Evolutionary conservation across 2,329 filamentous ascomycete genomes (phyloP), one percentile per base, ranked within the genome.

Genomic region (Westerdykella sp.): DNA sequence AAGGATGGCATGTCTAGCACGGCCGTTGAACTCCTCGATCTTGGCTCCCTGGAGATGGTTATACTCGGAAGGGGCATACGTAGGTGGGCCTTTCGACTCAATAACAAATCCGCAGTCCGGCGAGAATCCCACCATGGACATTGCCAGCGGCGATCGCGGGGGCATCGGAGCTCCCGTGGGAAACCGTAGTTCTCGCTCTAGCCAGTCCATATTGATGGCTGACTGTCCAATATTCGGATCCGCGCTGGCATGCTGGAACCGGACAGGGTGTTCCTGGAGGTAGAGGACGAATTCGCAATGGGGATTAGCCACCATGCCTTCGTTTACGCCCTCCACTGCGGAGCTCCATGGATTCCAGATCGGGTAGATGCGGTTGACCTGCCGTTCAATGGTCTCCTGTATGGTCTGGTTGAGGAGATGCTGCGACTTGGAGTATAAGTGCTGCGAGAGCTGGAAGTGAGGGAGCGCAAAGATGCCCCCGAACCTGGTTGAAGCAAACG

Each of bases 241-340:
- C 25, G 25, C 25, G 32, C 30, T 23, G 22, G 51, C 48, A 16
- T 57, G 48, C 18, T 56, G 59, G 43, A 54, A 59, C 5, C 45
- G 40, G 2, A 66, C 40, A 1, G 80, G 79, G 48, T 85, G 76
- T 34, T 91, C 75, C 62, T 97, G 93, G 23, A 91, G 72, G 65
- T 90, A 97, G 42, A 95, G 71, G 39, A 98, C 72, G 59, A 88
- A 88, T 66, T 98, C 93, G 73, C 93, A 98, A 54, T 87, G 85
- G 0, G 88, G 87, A 28, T 76, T 68, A 14, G 80, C 77, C 46
- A 77, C 75, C 10, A 76, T 69, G 47, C 84, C 82, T 16, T 78
- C 75, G 10, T 57, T 63, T 15, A 53, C 55, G 5, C 74, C 79
- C 48, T 84, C 79, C 3, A 81, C 70, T 42, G 80, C 79, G 2